Evolutionary conservation across 2,329 filamentous ascomycete genomes (phyloP), one percentile per base, ranked within the genome.

Genomic region (Elsinoe arachidis): DNA sequence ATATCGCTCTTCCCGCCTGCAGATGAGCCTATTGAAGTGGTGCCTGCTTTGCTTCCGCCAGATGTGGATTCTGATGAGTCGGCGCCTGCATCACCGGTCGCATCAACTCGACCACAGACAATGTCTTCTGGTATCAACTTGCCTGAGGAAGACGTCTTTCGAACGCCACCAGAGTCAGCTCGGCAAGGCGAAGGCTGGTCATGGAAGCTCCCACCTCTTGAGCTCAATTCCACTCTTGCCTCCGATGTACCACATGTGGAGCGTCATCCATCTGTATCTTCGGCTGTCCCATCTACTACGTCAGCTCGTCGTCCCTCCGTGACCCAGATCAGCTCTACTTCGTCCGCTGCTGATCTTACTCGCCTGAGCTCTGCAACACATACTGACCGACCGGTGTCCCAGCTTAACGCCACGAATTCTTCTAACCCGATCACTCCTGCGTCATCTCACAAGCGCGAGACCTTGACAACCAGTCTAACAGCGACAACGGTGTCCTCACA

Each of bases 81-180:
- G 3, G 26, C 26, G 11, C 38, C 54, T 5, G 10, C 54, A 5
- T 56, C 54, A 26, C 54, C 54, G 12, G 34, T 38, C 5, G 30
- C 38, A 3, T 47, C 41, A 10, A 38, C 54, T 23, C 39, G 54
- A 30, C 54, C 54, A 10, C 54, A 47, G 17, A 53, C 49, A 4
- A 53, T 53, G 54, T 49, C 54, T 7, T 47, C 39, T 3, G 41
- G 38, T 5, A 26, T 56, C 41, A 43, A 33, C 26, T 2, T 46
- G 21, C 54, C 39, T 23, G 64, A 61, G 23, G 69, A 71, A 10
- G 73, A 76, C 41, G 64, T 70, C 10, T 77, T 75, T 65, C 72
- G 69, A 55, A 77, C 75, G 14, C 74, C 74, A 12, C 72, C 74
- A n/a, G 73, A 76, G 54, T 70, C 68, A 17, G 47, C 33, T 59